Evolutionary conservation across 495 filamentous ascomycete species (phyloP).

Genomic region (Friedmanniomyces simplex): DNA sequence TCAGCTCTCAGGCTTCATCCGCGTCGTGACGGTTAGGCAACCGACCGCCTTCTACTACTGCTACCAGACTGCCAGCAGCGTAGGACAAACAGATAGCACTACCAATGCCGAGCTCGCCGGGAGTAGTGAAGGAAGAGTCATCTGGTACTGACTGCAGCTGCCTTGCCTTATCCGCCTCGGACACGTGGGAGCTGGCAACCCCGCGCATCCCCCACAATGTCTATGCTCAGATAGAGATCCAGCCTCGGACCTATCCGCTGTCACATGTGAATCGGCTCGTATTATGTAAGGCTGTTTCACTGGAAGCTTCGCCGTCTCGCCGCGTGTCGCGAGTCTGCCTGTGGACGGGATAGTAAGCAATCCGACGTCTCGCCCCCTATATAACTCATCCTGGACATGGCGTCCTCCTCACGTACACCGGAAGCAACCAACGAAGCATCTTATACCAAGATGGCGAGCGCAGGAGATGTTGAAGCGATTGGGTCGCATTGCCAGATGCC

Average conservation of each 20-base stretch:
- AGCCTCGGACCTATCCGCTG: too few species aligned
- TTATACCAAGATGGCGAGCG: conserved; percentile 52
- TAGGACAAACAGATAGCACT: not conserved
- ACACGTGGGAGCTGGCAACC: too few species aligned
- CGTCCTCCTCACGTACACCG: conserved; percentile 31
- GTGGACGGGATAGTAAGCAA: not conserved
- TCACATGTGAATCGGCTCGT: too few species aligned
- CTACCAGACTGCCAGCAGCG: not conserved
- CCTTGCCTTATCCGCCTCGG: too few species aligned
- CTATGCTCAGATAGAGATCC: too few species aligned
- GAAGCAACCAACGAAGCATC: conserved; percentile 28
- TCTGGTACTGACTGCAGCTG: too few species aligned
- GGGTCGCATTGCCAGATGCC: conserved; percentile 83
- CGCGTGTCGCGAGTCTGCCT: too few species aligned
- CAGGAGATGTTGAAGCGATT: conserved; percentile 65
- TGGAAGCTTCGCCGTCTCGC: not conserved
- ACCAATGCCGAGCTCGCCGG: not conserved
- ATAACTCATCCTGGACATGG: conserved; percentile 17
- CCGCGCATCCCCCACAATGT: too few species aligned
- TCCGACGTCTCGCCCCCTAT: not conserved
- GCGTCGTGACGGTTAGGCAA: not conserved
- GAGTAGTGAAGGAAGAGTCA: too few species aligned
- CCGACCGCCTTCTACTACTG: too few species aligned
- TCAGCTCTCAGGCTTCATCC: not conserved
- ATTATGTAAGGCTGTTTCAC: too few species aligned